Percentiles rank a stretch among this genome's conserved stretches.
Conservation (phyloP, 1,284 basidiomycete species). For the Phlebopus sp. region DNA sequence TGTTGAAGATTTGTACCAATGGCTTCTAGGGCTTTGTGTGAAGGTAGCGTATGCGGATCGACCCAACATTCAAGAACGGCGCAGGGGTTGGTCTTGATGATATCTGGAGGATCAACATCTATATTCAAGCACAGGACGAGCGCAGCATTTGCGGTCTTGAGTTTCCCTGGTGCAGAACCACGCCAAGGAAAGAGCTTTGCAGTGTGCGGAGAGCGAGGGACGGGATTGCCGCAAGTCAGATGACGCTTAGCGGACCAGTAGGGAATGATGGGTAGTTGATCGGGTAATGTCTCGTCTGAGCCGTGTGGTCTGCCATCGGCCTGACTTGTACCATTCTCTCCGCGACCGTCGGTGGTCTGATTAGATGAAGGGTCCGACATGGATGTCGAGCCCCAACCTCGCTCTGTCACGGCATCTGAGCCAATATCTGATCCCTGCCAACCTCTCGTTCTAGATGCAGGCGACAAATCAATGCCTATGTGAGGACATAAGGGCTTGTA, state of each 20-base stretch:
- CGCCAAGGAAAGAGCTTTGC: slow-evolving; percentile 76
- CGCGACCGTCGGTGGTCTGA: slow-evolving; percentile 29
- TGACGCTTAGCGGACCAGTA: slow-evolving; percentile 86
- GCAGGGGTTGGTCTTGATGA: slow-evolving; percentile 96
- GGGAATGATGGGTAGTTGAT: slow-evolving; percentile 60
- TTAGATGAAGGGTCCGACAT: slow-evolving; percentile 44
- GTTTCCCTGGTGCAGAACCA: slow-evolving; percentile 71
- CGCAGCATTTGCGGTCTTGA: slow-evolving; percentile 89
- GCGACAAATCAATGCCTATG: slow-evolving; percentile 21
- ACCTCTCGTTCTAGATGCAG: slow-evolving; percentile 21
- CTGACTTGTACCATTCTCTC: slow-evolving; percentile 14
- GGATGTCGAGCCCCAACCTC: slow-evolving; percentile 41
- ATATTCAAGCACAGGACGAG: slow-evolving; percentile 97
- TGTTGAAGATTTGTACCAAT: slow-evolving; percentile 92
- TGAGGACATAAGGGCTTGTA: slow-evolving; percentile 5
- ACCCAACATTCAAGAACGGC: slow-evolving; percentile 97
- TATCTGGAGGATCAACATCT: slow-evolving; percentile 95
- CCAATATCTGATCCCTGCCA: slow-evolving; percentile 38
- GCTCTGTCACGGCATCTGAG: slow-evolving; percentile 43
- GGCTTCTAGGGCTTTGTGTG: slow-evolving; percentile 85
- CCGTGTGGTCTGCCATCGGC: slow-evolving; percentile 33
- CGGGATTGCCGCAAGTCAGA: slow-evolving; percentile 83
- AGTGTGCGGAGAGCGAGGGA: slow-evolving; percentile 61
- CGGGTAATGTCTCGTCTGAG: slow-evolving; percentile 43
- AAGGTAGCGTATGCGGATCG: slow-evolving; percentile 87